A percentile compares a stretch with the other conserved stretches of the same genome.
These are phyloP conservation scores for Ascochyta fabae DNA, from an alignment of 2,329 filamentous ascomycete genomes.

Conservation along the genomic window DNA sequence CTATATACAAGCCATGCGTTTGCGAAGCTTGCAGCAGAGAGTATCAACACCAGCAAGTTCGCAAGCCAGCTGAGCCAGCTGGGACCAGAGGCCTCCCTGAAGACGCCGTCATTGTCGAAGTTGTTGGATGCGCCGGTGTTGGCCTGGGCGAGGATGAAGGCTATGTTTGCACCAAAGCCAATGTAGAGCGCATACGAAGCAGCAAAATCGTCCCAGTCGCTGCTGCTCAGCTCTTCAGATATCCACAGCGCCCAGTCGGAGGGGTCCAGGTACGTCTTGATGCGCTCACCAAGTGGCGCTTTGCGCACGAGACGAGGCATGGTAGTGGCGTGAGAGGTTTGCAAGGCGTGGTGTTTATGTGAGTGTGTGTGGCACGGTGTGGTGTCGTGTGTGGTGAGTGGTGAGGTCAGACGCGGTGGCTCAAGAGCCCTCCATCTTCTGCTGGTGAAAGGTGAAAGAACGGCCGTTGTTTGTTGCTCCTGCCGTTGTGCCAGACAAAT, in stretches of 20 bases:
- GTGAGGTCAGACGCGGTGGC: background rate
- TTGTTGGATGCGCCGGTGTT: slow-evolving; percentile 65
- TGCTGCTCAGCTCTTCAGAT: slow-evolving; percentile 89
- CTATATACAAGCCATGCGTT: slow-evolving; percentile 86
- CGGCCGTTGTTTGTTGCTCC: slow-evolving; percentile 4
- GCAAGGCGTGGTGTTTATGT: slow-evolving; percentile 1
- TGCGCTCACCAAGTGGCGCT: slow-evolving; percentile 78
- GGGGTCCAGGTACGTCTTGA: slow-evolving; percentile 81
- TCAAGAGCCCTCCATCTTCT: slow-evolving; percentile 24
- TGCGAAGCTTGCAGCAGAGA: slow-evolving; percentile 69
- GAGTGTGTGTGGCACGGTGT: slow-evolving; percentile 61
- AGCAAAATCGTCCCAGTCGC: slow-evolving; percentile 82
- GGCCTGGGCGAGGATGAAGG: slow-evolving; percentile 82
- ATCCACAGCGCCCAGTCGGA: slow-evolving; percentile 90
- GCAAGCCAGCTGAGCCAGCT: slow-evolving; percentile 74
- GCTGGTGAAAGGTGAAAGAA: background rate
- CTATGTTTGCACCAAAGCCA: slow-evolving; percentile 76
- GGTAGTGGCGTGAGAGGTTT: slow-evolving; percentile 1
- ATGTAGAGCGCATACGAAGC: slow-evolving; percentile 77
- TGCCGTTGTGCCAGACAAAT: slow-evolving; percentile 2
- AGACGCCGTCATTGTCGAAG: slow-evolving; percentile 77
- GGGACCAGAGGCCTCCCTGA: slow-evolving; percentile 62
- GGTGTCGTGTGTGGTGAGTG: background rate
- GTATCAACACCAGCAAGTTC: slow-evolving; percentile 71
- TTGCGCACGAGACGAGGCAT: slow-evolving; percentile 85